Evolutionary conservation across 306 rosid genomes (phyloP), one percentile per base, ranked within the genome.

Genomic region (Mimosa bimucronata): DNA sequence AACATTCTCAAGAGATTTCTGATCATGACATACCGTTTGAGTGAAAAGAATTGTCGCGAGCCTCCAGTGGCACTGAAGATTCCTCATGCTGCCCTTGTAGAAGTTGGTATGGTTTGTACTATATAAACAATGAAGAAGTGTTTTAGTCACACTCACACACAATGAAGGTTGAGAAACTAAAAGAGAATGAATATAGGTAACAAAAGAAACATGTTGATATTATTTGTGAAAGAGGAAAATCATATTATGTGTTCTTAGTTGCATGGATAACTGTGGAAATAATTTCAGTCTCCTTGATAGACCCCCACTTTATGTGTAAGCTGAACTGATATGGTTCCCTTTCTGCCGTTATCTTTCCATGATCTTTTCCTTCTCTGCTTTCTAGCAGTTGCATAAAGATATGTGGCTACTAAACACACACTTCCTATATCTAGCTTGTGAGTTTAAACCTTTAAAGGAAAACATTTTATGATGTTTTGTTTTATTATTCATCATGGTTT

Each of bases 81-180:
- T 71, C 97, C 97, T 87, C 96, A 88, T 81, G 96, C 96, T 78
- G 97, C 97, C 66, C 94, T 92, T 61, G 92, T 92, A 29, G 85
- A 92, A 87, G 97, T 92, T 86, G 97, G 97, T 69, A 85, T 86
- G 87, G 86, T 88, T 16, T 88, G 87, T 71, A 78, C 82, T 52
- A 77, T 91, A 70, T 91, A 72, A 67, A 73, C 30, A 34, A 34
- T 71, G 61, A 19, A 73, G 3, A 83, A 73, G 55, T 53, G 6
- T 57, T 69, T 42, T 25, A 42, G 48, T 45, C 21, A 21, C 28
- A 42, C 40, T 31, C 23, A 0, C 60, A 42, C 70, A 30, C 40
- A 57, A 3, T 41, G 26, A 14, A 61, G 41, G 12, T 40, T 67
- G 21, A 34, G 21, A 52, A 37, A 40, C 4, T 7, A 55, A 4